These are phyloP conservation scores for Leccinum rimulosum DNA, from an alignment of 768 basidiomycete genomes.

Conservation along the genomic window DNA sequence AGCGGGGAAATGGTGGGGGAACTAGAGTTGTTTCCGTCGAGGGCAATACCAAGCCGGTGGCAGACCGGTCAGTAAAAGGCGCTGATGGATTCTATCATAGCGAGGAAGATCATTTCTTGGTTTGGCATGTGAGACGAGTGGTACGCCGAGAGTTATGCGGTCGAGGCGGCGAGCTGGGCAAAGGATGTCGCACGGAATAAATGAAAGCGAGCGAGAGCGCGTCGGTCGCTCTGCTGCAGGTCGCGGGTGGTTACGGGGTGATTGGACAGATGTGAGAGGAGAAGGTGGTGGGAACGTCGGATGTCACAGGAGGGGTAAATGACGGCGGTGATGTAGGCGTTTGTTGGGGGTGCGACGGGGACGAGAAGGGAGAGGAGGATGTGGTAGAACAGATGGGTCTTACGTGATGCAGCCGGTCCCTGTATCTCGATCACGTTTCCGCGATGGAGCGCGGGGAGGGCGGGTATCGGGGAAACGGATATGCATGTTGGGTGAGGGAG, in stretches of 20 bases:
- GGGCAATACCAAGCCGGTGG: constrained; percentile 36
- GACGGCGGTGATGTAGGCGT: constrained; percentile 55
- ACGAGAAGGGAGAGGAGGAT: constrained; percentile 58
- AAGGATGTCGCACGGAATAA: constrained; percentile 70
- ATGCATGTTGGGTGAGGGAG: too few species aligned
- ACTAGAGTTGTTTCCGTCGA: constrained; percentile 3
- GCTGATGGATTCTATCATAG: constrained; percentile 68
- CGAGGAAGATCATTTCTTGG: constrained; percentile 61
- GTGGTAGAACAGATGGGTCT: constrained; percentile 74
- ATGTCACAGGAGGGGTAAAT: constrained; percentile 62
- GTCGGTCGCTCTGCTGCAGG: constrained; percentile 31
- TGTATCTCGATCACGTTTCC: constrained; percentile 77
- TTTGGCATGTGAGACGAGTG: constrained; percentile 47
- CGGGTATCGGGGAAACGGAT: constrained; percentile 4
- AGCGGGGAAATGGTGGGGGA: constrained; percentile 33
- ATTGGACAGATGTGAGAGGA: constrained; percentile 44
- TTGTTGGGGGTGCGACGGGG: constrained; percentile 37
- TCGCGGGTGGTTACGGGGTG: constrained; percentile 18
- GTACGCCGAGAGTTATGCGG: constrained; percentile 55
- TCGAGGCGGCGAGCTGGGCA: constrained; percentile 63
- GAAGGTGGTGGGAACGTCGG: constrained; percentile 49
- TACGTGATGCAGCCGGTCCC: constrained; percentile 71
- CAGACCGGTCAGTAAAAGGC: constrained; percentile 76
- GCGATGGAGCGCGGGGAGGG: constrained; percentile 34
- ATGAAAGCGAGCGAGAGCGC: constrained; percentile 56